Percentiles rank a stretch among this genome's conserved stretches.
Conservation (phyloP, 257 asterid genomes). For the Fraxinus quadrangulata region DNA sequence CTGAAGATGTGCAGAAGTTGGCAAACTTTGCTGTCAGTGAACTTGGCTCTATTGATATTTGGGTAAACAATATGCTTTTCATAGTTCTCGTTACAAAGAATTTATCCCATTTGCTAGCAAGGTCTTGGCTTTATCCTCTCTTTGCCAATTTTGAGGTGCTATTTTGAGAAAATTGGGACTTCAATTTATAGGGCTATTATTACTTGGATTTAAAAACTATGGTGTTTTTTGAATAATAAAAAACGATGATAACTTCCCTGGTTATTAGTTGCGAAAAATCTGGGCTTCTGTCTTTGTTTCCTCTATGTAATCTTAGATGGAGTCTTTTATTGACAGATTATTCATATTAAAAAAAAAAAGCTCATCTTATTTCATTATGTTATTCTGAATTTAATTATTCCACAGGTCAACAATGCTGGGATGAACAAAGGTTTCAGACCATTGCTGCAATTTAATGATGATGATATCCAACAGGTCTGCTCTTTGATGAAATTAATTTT, state of each 20-base stretch:
- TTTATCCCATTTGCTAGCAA: not conserved
- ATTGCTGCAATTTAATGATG: slow-evolving; percentile 74
- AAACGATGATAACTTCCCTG: not conserved
- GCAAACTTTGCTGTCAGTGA: slow-evolving; percentile 66
- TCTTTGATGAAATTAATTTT: slow-evolving; percentile 11
- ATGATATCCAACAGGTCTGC: slow-evolving; percentile 83
- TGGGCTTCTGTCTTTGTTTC: not conserved
- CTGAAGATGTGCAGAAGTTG: slow-evolving; percentile 77
- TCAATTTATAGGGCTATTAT: not conserved
- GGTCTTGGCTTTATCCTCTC: not conserved
- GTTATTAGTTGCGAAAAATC: not conserved
- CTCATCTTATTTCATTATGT: not conserved
- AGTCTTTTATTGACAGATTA: not conserved
- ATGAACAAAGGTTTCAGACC: slow-evolving; percentile 99
- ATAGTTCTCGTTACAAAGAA: not conserved
- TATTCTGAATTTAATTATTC: slow-evolving; percentile 14
- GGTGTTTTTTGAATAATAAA: not conserved
- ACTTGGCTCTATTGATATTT: slow-evolving; percentile 79
- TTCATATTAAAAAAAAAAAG: not conserved
- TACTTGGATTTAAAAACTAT: not conserved
- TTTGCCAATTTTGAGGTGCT: not conserved
- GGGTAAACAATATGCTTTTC: slow-evolving; percentile 55
- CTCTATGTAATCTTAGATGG: not conserved
- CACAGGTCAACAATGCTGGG: slow-evolving; percentile 94
- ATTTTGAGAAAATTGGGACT: not conserved